These are phyloP conservation scores for Pseudopediastrum boryanum DNA, from an alignment of 139 green algal species.

Conservation along the genomic window DNA sequence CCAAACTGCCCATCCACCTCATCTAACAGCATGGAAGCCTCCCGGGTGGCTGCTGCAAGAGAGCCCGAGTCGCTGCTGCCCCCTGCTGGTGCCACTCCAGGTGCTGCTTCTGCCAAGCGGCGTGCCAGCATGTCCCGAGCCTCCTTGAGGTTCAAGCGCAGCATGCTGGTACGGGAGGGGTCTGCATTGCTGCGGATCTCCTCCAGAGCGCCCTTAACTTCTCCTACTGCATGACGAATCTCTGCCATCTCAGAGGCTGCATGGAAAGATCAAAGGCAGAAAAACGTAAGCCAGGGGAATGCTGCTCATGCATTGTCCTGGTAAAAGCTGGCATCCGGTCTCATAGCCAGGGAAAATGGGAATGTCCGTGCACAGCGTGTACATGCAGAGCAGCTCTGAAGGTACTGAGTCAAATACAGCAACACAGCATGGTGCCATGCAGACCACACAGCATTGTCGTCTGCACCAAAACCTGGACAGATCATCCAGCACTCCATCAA, in stretches of 20 bases:
- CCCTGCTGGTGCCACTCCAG: constrained; percentile 32
- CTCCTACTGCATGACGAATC: constrained; percentile 59
- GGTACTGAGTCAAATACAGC: no score
- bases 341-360: no score
- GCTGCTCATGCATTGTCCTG: no score
- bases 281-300: not conserved
- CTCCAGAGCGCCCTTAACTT: constrained; percentile 55
- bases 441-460: no score
- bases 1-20: constrained; percentile 54
- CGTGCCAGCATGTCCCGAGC: constrained; percentile 57
- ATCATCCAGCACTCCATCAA: no score
- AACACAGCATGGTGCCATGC: no score
- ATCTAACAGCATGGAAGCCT: constrained; percentile 58
- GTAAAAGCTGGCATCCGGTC: no score
- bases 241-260: constrained; percentile 70
- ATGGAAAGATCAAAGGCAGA: not conserved
- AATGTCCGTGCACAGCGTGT: no score
- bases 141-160: constrained; percentile 69
- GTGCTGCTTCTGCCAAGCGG: constrained; percentile 54
- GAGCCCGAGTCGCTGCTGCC: constrained; percentile 8
- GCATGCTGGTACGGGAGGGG: constrained; percentile 43
- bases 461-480: no score
- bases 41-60: constrained; percentile 51
- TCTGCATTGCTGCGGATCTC: constrained; percentile 63
- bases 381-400: no score